Conservation (phyloP, 768 basidiomycete species). For the Tremella fuciformis region DNA sequence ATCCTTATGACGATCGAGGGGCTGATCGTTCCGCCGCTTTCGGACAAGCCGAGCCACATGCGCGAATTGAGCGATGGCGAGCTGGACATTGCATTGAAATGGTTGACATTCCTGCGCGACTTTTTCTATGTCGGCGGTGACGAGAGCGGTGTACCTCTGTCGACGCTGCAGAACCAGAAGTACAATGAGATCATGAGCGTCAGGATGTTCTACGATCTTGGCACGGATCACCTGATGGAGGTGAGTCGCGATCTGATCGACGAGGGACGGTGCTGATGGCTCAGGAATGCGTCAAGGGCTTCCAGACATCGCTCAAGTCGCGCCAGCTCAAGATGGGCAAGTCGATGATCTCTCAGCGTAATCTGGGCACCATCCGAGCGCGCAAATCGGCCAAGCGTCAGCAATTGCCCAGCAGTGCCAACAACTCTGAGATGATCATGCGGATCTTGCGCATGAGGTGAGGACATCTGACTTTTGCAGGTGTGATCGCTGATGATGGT, state of each 20-base stretch:
- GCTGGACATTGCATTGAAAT: constrained; percentile 97
- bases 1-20: constrained; percentile 80
- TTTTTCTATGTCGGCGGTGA: constrained; percentile 95
- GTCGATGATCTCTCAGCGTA: constrained; percentile 86
- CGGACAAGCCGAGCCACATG: constrained; percentile 81
- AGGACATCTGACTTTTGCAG: constrained; percentile 25
- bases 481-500: background rate
- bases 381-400: constrained; percentile 88
- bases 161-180: constrained; percentile 85
- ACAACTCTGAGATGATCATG: constrained; percentile 85
- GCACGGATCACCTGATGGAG: constrained; percentile 53
- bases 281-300: constrained; percentile 94
- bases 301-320: constrained; percentile 80
- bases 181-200: constrained; percentile 88
- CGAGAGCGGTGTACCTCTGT: constrained; percentile 74
- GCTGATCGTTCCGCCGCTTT: constrained; percentile 83
- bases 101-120: constrained; percentile 90
- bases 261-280: background rate
- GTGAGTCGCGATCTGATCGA: constrained; percentile 25
- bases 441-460: constrained; percentile 93
- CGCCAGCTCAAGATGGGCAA: constrained; percentile 84
- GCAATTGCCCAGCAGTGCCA: constrained; percentile 63
- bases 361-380: constrained; percentile 91
- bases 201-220: constrained; percentile 94
- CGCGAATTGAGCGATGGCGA: constrained; percentile 90